Evolutionary conservation across 2,329 filamentous ascomycete genomes (phyloP), one percentile per base, ranked within the genome.

Genomic region (Fusarium miscanthi): DNA sequence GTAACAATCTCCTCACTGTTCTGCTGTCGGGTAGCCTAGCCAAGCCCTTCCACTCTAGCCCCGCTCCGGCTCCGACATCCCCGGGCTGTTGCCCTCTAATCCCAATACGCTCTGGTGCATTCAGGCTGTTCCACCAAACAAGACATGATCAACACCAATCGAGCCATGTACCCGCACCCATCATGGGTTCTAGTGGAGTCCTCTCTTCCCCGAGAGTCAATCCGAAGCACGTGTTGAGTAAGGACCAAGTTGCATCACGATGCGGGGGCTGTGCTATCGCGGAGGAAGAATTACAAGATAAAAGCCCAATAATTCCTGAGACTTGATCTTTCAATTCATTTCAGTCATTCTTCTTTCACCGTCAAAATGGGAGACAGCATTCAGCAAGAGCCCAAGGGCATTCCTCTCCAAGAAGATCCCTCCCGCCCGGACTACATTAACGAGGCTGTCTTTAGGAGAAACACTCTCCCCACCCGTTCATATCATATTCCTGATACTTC

Each of bases 401-500:
- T 84, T 27, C 30, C 79, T 52, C 77, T 73, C 19, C 81, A 82
- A 52, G 78, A 83, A 66, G 75, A 82, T 53, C 65, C 76, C 35
- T 76, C 78, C 56, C 81, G 75, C 49, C 82, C 84, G 41, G 87
- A 89, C 74, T 88, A 85, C 58, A 79, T 78, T 70, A 87, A 88
- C 74, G 83, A 87, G 71, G 80, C 83, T 25, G 82, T 89, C 63
- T 86, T 89, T 66, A 81, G 87, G 56, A 82, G 87, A 66, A 88
- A 89, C 75, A 84, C 85, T 25, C 83, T 90, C 1, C 85, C 86
- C 16, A 79, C 87, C 4, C 83, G 87, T 38, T 82, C 86, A 30
- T 89, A 89, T 75, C 81, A 84, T 76, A 84, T 89, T 54, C 87
- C 88, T 4, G 80, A 86, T 35, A 85, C 84, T 1, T 81, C 84